Base-by-base conservation (phyloP, 2,329 filamentous ascomycete species). In the Torrubiella hemipterigena region DNA sequence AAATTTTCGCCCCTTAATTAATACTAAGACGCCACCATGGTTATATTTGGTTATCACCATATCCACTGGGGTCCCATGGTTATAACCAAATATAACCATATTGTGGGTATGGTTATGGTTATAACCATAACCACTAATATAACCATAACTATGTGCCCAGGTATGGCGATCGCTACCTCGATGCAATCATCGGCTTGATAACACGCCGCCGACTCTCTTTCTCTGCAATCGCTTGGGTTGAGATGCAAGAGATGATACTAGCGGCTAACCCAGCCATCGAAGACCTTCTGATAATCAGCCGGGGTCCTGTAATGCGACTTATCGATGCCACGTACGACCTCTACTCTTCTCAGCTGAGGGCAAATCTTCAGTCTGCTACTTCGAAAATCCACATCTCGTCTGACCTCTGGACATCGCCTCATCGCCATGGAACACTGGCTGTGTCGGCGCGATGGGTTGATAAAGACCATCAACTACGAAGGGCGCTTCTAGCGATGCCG, bases 201-300 rank as follows among this genome's bases (percentile, higher is more conserved):
- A 33, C 31, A 16, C 17, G 19, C 4, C 31, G 31, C 3, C 4
- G 31, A 6, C 4, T 23, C 9, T 26, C 31, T 16, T 33, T 33
- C 13, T 33, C 25, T 12, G 31, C 31, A 11, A 16, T 33, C 22
- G 25, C 28, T 14, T 33, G 25, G 24, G 9, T 11, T n/a, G 31
- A 33, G 31, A 4, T 33, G 17, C 13, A 29, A 13, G 17, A 33
- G 6, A 16, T 33, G 4, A 19, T 19, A 4, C 21, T 33, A 19
- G 31, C 31, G 14, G 20, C 25, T 13, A 33, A 33, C 20, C 31
- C 31, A n/a, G 7, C 17, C 17, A 29, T 33, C 13, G 25, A 16
- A 4, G 31, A 33, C 18, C 18, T 11, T 6, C 25, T 33, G 12
- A 28, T 33, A 20, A 33, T 18, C 11, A 21, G 17, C 10, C 16